A percentile compares a stretch with the other conserved stretches of the same genome.
Evolutionary conservation across 768 basidiomycete species (phyloP).

Genomic region (Termitomyces sp.): DNA sequence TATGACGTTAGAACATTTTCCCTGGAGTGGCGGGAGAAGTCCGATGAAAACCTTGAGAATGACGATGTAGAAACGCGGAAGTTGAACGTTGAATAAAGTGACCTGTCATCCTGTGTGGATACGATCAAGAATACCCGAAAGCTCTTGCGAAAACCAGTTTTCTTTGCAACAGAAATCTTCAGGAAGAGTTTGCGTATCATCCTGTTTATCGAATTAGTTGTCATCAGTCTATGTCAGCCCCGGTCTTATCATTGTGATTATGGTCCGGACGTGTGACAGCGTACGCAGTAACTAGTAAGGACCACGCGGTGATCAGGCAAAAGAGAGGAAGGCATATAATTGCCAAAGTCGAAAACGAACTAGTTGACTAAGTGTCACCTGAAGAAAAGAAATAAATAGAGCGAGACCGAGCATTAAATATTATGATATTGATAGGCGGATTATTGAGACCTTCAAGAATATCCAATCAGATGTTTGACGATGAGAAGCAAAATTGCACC

Average conservation of each 20-base stretch:
- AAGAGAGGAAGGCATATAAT: slow-evolving; percentile 17
- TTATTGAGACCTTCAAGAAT: too few species aligned
- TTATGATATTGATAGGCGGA: neutral
- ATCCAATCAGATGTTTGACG: neutral
- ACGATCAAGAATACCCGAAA: neutral
- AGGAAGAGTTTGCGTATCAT: neutral
- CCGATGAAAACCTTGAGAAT: neutral
- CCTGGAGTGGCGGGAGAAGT: neutral
- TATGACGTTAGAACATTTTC: neutral
- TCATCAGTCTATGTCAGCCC: neutral
- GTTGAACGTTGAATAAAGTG: too few species aligned
- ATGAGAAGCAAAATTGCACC: neutral
- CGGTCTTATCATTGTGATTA: neutral
- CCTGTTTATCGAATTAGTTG: neutral
- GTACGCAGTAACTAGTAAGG: slow-evolving; percentile 10
- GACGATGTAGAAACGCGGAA: too few species aligned
- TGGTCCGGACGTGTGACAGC: neutral
- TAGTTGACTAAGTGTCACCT: neutral
- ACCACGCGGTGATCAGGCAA: slow-evolving; percentile 13
- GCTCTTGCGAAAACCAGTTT: neutral
- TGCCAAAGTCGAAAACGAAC: neutral
- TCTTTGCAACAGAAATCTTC: neutral
- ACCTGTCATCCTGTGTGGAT: neutral
- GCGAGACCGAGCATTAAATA: slow-evolving; percentile 44
- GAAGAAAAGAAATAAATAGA: slow-evolving; percentile 16